phyloP scores from a whole-genome alignment of 306 rosid species.

The Gynostemma pentaphyllum region DNA sequence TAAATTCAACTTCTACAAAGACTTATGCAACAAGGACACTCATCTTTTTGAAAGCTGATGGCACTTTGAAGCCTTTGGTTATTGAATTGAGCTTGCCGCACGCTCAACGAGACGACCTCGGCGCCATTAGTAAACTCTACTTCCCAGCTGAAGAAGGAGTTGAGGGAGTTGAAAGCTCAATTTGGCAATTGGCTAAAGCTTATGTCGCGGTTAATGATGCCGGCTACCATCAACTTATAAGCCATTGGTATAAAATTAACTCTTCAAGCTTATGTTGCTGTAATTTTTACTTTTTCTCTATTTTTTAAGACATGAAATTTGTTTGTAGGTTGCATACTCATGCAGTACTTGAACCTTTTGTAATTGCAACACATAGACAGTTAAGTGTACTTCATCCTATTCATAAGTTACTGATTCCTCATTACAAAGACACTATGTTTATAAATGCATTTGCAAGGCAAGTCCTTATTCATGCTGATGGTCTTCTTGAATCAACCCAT shows the following conservation, averaged over 20 bases:
- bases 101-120: conserved; percentile 39
- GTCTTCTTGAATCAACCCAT: conserved; percentile 50
- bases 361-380: conserved; percentile 64
- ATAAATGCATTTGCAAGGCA: conserved; percentile 61
- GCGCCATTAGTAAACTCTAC: conserved; percentile 49
- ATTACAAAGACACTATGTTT: conserved; percentile 83
- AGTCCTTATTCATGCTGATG: conserved; percentile 56
- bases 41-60: conserved; percentile 47
- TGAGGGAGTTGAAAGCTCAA: conserved; percentile 35
- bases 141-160: conserved; percentile 39
- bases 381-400: conserved; percentile 83
- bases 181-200: conserved; percentile 83
- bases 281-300: background rate
- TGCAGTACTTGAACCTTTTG: conserved; percentile 69
- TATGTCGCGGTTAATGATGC: conserved; percentile 58
- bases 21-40: conserved; percentile 61
- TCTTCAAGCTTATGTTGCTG: too few species aligned
- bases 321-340: conserved; percentile 62
- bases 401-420: conserved; percentile 62
- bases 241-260: conserved; percentile 60
- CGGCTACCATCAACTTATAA: conserved; percentile 64
- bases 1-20: conserved; percentile 57
- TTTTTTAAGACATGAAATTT: background rate
- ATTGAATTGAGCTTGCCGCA: conserved; percentile 79
- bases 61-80: conserved; percentile 63